Evolutionary conservation across 306 rosid species (phyloP), one percentile per base, ranked within the genome.

Genomic region (Ormosia semicastrata): DNA sequence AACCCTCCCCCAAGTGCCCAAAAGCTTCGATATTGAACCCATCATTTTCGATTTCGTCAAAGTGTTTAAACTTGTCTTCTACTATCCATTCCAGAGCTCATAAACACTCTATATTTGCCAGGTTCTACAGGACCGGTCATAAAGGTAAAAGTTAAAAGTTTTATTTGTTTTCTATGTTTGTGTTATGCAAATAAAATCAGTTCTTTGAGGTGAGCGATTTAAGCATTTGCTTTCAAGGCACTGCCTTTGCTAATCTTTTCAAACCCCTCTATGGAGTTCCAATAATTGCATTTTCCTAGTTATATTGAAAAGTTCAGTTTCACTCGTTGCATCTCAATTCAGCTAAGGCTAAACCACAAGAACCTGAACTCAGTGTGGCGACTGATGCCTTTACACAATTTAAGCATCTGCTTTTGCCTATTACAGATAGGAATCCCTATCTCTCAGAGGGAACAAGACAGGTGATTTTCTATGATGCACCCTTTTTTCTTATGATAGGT

Each of bases 381-480:
- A 77, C 68, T 3, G 97, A 91, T 81, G 91, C 93, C 50, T 89
- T 89, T 59, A 87, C 89, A 4, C 81, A 88, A 4, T 92, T 94
- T 91, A 92, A 91, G 90, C 97, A 92, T 80, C 68, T 94, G 50
- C 97, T 94, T 75, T 86, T 94, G 79, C 98, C 98, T 54, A 87
- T 94, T 73, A 91, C 96, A 0, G 97, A 94, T 84, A 85, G 97
- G 75, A 94, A 89, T 76, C 97, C 97, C 15, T 91, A 85, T 81
- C 97, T 94, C 43, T 89, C 98, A 0, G 98, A 92, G 71, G 94
- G 98, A 60, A 88, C 97, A 3, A 91, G 85, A 86, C 97, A 90
- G 89, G 98, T 94, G 56, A 60, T 50, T 76, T 43, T 78, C 56
- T 68, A 9, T 30, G 33, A 50, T 66, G 56, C 75, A 57, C 18